Conservation (phyloP, 257 asterid genomes). For the Schizonepeta tenuifolia region DNA sequence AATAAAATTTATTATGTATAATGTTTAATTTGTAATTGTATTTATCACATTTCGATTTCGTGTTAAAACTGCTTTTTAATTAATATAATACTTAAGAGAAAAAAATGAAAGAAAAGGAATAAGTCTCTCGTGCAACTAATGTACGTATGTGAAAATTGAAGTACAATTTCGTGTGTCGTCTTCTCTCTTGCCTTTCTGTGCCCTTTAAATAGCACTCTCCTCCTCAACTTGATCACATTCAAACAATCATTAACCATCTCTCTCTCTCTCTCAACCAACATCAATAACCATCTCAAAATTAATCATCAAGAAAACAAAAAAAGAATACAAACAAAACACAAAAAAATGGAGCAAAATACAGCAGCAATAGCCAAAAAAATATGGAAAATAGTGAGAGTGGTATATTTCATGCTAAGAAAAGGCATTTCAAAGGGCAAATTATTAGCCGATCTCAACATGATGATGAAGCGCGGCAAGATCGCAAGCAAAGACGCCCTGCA, state of each 20-base stretch:
- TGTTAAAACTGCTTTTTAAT: too few species aligned
- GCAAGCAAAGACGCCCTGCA: constrained; percentile 65
- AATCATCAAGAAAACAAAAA: neutral
- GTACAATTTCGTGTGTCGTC: constrained; percentile 25
- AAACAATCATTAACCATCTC: constrained; percentile 9
- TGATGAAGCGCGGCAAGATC: constrained; percentile 53
- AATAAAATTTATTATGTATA: neutral
- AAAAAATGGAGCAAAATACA: constrained; percentile 29
- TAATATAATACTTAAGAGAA: neutral
- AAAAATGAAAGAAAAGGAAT: neutral
- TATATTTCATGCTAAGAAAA: constrained; percentile 43
- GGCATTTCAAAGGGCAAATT: constrained; percentile 47
- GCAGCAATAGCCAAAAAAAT: constrained; percentile 33
- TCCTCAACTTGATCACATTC: constrained; percentile 15
- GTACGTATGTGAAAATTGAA: neutral
- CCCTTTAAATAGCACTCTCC: constrained; percentile 41
- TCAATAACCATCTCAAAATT: neutral
- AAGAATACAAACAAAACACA: neutral
- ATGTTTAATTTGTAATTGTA: too few species aligned
- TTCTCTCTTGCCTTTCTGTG: neutral
- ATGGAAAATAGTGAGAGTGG: constrained; percentile 35
- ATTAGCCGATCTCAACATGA: constrained; percentile 39
- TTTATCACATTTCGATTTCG: neutral
- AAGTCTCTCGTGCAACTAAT: constrained; percentile 25
- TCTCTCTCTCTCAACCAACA: constrained; percentile 21